Evolutionary conservation across 139 green algal genomes (phyloP), one percentile per base, ranked within the genome.

Genomic region (Auxenochlorella protothecoides): DNA sequence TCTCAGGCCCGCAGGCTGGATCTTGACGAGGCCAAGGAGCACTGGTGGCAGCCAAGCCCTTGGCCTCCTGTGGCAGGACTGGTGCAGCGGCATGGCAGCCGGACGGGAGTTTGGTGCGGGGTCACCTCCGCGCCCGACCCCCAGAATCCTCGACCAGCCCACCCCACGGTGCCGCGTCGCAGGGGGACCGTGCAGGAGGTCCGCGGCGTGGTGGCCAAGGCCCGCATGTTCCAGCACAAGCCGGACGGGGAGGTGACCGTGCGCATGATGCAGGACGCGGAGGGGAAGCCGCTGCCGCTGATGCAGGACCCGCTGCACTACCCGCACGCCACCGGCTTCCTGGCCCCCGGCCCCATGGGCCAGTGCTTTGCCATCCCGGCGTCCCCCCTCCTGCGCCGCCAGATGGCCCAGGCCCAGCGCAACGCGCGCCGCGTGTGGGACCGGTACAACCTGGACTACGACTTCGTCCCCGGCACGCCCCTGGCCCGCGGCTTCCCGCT

Each of bases 231-330:
- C 80, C 72, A 86, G 65, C 89, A 83, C 79, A 97, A 97, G 85
- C 91, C 91, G 3, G 92, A 95, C 71, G 91, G 91, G 7, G 91
- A 96, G 69, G 91, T 94, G 12, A 89, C 81, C 0, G 59, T 87
- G 62, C 83, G 87, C 16, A 88, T 88, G 55, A 74, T 83, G 6
- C 86, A 91, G 84, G 90, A 96, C 77, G 90, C 77, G 55, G 77
- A 84, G 15, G 88, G 89, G 53, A 68, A 80, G n/a, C 80, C 84
- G n/a, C 77, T 77, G 55, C 85, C 89, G 3, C 14, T 90, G 62
- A 81, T 89, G 72, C 86, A 97, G 85, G 89, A 97, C 77, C 91
- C 91, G 4, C 79, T 96, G 66, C 89, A 94, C 77, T 97, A 96
- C 82, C 91, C 91, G 0, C 87, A 95, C 74, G 82, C 84, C 76